Base-by-base conservation (phyloP, 1,284 basidiomycete species). In the Trichosporon coremiiforme region DNA sequence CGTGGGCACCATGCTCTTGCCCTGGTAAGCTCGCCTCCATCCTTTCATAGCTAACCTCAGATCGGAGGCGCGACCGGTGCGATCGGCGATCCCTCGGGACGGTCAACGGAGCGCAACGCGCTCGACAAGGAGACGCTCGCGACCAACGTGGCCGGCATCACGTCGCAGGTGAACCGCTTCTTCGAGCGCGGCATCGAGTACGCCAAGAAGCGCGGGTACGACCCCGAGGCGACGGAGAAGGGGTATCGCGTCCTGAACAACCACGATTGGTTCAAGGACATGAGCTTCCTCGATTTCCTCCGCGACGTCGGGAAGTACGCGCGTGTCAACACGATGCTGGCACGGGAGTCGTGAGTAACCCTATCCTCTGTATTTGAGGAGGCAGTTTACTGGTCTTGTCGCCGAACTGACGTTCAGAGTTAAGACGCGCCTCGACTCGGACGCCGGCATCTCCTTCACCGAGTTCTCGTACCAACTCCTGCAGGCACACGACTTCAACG, bases 391-490 rank as follows among this genome's bases (percentile, higher is more conserved):
- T n/a, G n/a, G n/a, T n/a, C n/a, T n/a, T n/a, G n/a, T n/a, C n/a
- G n/a, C n/a, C n/a, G n/a, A 66, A 7, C 50, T 57, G 35, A 41
- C 63, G 55, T 25, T 31, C 76, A 96, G 94, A 74, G 95, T 98
- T 33, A 91, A 90, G 75, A 88, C 88, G 20, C 90, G 95, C 35
- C 86, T 98, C 65, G 69, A 76, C 12, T 79, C 81, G 2, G 86
- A 87, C 5, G 89, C 90, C 2, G 87, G 96, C 33, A 90, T 99
- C 74, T 96, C 94, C 12, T 99, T 97, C 85, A 95, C 95, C 20
- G 97, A 99, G 80, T 98, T 99, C 84, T 90, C 91, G 4, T 99
- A 99, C 81, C 96, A 99, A 79, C 89, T 99, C 29, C 87, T 99
- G 12, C 97, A 99, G 85, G 97, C 94, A 1, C 93, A 94, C 83